Conservation (phyloP, 2,329 filamentous ascomycete species). For the Monilinia vaccinii-corymbosi region DNA sequence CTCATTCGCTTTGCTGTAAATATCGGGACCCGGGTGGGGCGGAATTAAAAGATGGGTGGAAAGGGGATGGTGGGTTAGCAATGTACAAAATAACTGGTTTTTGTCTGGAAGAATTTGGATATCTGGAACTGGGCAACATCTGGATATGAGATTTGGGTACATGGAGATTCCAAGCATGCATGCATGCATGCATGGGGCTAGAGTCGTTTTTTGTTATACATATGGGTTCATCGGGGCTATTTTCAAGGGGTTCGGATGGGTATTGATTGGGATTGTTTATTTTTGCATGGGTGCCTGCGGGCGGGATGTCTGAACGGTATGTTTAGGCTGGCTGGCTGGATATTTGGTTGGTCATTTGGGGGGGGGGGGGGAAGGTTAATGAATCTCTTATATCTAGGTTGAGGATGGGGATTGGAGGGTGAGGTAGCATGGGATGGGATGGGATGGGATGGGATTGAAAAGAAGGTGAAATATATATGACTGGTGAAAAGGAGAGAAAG, state of each 20-base stretch:
- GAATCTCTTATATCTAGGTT: conserved; percentile 1
- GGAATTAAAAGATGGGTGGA: background rate
- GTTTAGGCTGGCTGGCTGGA: background rate
- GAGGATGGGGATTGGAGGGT: background rate
- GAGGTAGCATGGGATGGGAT: background rate
- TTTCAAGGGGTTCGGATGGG: background rate
- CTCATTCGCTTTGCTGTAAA: background rate
- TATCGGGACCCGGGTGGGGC: background rate
- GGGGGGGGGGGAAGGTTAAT: background rate
- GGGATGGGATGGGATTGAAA: background rate
- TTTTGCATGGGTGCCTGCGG: background rate
- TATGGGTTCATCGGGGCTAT: background rate
- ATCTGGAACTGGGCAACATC: background rate
- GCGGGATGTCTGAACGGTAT: background rate
- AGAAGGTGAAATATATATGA: background rate
- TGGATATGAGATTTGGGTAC: background rate
- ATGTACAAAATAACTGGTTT: background rate
- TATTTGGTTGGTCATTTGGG: background rate
- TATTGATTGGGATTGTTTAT: background rate
- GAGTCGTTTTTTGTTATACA: background rate
- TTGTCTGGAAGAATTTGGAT: background rate
- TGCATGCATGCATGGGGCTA: background rate
- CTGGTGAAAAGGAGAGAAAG: too few relatives aligned
- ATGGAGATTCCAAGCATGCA: background rate
- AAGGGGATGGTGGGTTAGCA: background rate